A percentile compares a stretch with the other conserved stretches of the same genome.
Conservation (phyloP, 148 eudicot genomes). For the Fallopia convolvulus region DNA sequence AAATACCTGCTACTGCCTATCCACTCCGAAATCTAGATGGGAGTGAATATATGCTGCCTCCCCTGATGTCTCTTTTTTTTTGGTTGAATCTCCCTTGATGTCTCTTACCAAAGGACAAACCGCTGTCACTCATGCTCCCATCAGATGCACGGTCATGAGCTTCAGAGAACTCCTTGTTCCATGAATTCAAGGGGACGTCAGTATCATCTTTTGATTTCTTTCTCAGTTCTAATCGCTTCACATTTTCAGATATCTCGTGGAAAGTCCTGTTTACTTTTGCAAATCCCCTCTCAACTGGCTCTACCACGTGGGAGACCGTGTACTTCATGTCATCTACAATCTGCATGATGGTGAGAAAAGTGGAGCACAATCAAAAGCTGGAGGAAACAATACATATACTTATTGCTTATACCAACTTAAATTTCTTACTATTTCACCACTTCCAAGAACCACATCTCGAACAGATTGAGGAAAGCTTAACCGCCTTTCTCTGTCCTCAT, state of each 20-base stretch:
- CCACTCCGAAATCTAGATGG: background rate
- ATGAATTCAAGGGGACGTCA: conserved; percentile 60
- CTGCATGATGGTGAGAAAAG: conserved; percentile 23
- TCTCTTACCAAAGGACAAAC: conserved; percentile 46
- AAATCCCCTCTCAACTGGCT: conserved; percentile 96
- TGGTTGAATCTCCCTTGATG: conserved; percentile 9
- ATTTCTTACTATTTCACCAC: conserved; percentile 85
- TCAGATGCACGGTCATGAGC: conserved; percentile 39
- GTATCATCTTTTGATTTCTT: conserved; percentile 77
- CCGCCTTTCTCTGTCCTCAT: conserved; percentile 55
- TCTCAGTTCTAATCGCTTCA: conserved; percentile 52
- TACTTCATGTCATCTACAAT: conserved; percentile 95
- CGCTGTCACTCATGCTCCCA: conserved; percentile 88
- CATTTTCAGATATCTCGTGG: conserved; percentile 88
- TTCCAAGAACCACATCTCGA: conserved; percentile 93
- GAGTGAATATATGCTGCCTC: background rate
- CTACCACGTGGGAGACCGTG: conserved; percentile 90
- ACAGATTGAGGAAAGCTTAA: conserved; percentile 83
- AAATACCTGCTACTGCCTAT: background rate
- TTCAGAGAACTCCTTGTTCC: conserved; percentile 59
- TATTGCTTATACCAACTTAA: background rate
- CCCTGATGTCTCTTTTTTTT: background rate
- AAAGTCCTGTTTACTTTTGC: conserved; percentile 76
- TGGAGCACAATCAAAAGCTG: background rate
- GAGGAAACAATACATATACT: background rate